Base-by-base conservation (phyloP, 2,329 filamentous ascomycete genomes). In the Claviceps cyperi region DNA sequence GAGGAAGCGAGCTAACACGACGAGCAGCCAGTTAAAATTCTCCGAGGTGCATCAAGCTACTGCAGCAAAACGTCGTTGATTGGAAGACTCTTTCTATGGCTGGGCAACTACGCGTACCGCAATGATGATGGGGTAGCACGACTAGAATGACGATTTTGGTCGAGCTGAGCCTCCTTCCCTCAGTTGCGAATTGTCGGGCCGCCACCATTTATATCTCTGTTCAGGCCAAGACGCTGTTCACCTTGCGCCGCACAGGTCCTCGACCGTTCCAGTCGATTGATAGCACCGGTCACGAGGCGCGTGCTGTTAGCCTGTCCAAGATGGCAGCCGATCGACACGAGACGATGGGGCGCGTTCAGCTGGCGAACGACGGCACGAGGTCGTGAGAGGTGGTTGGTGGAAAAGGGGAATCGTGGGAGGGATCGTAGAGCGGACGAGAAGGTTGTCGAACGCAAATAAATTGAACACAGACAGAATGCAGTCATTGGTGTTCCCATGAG, bases 1-100 rank as follows among this genome's bases (percentile, higher is more conserved):
- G 13, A n/a, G 7, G 36, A 17, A 32, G 32, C 13, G n/a, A 13
- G 32, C n/a, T 32, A 35, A 49, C 41, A 44, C 35, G 47, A 44
- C 40, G 24, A 55, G 50, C 52, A 50, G 51, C 58, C 58, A 60
- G 55, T 59, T 54, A 56, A 54, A 53, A 51, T 49, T 46, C 53
- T 57, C 55, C 52, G 54, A 53, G 54, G 55, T 56, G 56, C 57
- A 55, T 46, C 43, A 49, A 55, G 38, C 52, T 53, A 51, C 48
- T 46, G 53, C 53, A 54, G 54, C 52, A 50, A 46, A 46, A 49
- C 49, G 49, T 47, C 43, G 47, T 43, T 55, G 53, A 56, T 58
- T 54, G 54, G 56, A 46, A 39, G n/a, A 39, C 8, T 24, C 3
- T 22, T 39, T 19, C 15, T 39, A 9, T 15, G 21, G 40, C 13